Evolutionary conservation across 768 basidiomycete species (phyloP), one percentile per base, ranked within the genome.

Genomic region (Phallus indusiatus): DNA sequence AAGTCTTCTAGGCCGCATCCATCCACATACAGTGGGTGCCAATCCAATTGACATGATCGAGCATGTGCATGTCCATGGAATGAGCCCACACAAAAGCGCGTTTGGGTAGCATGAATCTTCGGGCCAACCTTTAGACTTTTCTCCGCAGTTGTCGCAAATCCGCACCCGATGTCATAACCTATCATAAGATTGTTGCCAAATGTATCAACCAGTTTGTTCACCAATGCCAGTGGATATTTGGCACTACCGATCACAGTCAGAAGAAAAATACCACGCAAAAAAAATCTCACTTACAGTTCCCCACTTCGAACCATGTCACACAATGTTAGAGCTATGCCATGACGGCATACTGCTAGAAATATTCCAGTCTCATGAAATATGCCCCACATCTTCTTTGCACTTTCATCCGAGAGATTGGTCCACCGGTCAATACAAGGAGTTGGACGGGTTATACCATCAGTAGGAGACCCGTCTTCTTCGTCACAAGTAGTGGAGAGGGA

Each of bases 11-110:
- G 63, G 4, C 71, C 68, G 1, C 60, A 61, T 4, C 69, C 69
- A 2, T 52, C 16, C 28, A 66, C 59, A 46, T 67, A 67, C 21
- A 63, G 51, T 0, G 70, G 70, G 61, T 71, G 70, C 63, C 64
- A 68, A 21, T 59, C 20, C 0, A 71, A 34, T 47, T 70, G 70
- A 47, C 71, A 72, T 16, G 36, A 49, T 1, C 64, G 62, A 53
- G 67, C 67, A 62, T 76, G 73, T 8, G 69, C 57, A 56, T 73
- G 72, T 0, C 73, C 71, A 61, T 74, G 72, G 55, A 74, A 74
- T 1, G 71, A 65, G 55, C 68, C 61, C 6, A 70, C 66, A 47
- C 68, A 65, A 1, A 48, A 59, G 17, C 61, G 53, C 17, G 14
- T 24, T 22, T 35, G 8, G 14, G 47, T 21, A 8, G 17, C 6